Conservation (phyloP, 495 filamentous ascomycete genomes). For the Aspergillus homomorphus region DNA sequence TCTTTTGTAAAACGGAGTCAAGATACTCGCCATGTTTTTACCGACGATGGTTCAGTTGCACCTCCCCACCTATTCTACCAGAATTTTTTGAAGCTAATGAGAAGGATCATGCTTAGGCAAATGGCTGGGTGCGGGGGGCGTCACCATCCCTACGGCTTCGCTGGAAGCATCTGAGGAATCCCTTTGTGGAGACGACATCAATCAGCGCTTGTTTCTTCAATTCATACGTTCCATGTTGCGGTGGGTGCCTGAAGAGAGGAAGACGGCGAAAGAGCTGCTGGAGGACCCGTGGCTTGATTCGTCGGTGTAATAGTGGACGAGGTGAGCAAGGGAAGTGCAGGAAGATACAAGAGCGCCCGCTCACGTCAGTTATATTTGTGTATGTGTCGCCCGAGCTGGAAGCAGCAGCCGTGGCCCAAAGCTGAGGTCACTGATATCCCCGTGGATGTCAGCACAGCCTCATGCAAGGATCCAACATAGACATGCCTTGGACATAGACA, state of each 20-base stretch:
- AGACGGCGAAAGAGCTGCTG: constrained; percentile 35
- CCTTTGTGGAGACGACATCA: constrained; percentile 23
- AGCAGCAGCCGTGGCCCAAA: no score
- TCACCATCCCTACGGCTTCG: constrained; percentile 8
- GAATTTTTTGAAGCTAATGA: no score
- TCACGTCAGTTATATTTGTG: no score
- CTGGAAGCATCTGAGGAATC: constrained; percentile 19
- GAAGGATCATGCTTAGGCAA: not conserved
- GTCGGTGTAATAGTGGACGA: no score
- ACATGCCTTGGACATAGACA: no score
- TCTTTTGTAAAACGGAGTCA: constrained; percentile 23
- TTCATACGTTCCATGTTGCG: constrained; percentile 41
- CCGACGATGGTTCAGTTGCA: constrained; percentile 18
- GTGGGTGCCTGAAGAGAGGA: constrained; percentile 38
- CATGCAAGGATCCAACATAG: no score
- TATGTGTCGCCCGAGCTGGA: no score
- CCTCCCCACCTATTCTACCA: not conserved
- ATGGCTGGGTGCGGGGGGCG: constrained; percentile 9
- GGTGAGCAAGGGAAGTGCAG: no score
- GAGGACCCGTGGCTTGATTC: constrained; percentile 36
- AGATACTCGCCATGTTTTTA: constrained; percentile 23
- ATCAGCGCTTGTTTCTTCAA: constrained; percentile 31
- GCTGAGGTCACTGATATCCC: no score
- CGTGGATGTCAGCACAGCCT: no score
- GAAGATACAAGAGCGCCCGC: no score